A percentile compares a stretch with the other conserved stretches of the same genome.
Conservation (phyloP, 495 filamentous ascomycete species). For the Penicillium riverlandense region DNA sequence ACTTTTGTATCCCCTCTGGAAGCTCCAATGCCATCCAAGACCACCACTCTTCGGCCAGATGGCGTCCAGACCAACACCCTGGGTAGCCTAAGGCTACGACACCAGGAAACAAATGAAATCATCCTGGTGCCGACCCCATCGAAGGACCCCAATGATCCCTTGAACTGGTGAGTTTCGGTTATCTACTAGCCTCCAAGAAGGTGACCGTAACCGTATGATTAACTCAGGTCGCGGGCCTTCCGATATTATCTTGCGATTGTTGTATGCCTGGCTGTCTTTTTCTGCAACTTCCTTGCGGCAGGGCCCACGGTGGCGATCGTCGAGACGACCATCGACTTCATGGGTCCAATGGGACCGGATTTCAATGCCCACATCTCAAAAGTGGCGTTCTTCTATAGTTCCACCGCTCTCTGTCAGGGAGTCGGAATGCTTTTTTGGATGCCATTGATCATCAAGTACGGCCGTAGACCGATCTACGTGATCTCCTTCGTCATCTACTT, state of each 20-base stretch:
- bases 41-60: no score
- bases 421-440: constrained; percentile 49
- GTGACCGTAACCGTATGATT: no score
- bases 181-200: no score
- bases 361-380: constrained; percentile 31
- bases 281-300: constrained; percentile 50
- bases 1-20: no score
- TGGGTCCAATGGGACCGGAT: constrained; percentile 19
- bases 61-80: constrained; percentile 12
- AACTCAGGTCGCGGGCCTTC: constrained; percentile 32
- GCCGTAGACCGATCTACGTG: constrained; percentile 46
- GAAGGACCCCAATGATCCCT: constrained; percentile 21
- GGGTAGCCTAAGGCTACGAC: constrained; percentile 40
- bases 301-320: constrained; percentile 47
- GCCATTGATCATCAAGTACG: constrained; percentile 48
- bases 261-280: constrained; percentile 45
- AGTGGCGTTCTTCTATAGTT: constrained; percentile 46
- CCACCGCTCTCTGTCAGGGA: constrained; percentile 42
- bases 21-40: no score
- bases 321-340: constrained; percentile 39
- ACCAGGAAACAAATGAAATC: constrained; percentile 37
- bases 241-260: constrained; percentile 42
- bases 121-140: constrained; percentile 21
- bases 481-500: constrained; percentile 39
- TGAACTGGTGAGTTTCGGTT: constrained; percentile 25